Percentiles rank a stretch among this genome's conserved stretches.
These are phyloP conservation scores for Hyphopichia wangnamkhiaoensis DNA, from an alignment of 1,139 yeast species.

Conservation along the genomic window DNA sequence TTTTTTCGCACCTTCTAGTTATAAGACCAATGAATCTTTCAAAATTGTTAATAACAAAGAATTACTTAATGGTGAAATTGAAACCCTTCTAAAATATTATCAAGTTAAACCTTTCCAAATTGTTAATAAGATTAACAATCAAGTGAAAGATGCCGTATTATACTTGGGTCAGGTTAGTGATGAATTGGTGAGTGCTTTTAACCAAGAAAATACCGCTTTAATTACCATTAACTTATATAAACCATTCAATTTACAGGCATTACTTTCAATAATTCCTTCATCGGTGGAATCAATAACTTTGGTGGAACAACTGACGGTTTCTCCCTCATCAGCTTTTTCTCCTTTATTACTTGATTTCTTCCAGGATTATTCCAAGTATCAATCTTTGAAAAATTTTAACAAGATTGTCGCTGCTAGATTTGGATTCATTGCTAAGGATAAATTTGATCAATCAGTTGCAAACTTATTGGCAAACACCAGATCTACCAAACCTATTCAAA, in stretches of 20 bases:
- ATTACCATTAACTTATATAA: conserved; percentile 64
- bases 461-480: conserved; percentile 55
- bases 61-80: conserved; percentile 19
- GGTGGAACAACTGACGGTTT: conserved; percentile 58
- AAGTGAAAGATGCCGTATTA: conserved; percentile 54
- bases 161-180: conserved; percentile 60
- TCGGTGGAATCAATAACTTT: conserved; percentile 60
- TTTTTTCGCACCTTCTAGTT: conserved; percentile 47
- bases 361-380: conserved; percentile 54
- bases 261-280: conserved; percentile 56
- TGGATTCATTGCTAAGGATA: conserved; percentile 47
- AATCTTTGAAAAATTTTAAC: conserved; percentile 46
- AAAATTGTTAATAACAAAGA: conserved; percentile 16
- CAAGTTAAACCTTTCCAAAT: conserved; percentile 32
- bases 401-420: conserved; percentile 62
- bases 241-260: conserved; percentile 61
- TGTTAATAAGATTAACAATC: conserved; percentile 25
- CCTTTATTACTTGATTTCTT: conserved; percentile 75
- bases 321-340: conserved; percentile 51
- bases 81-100: conserved; percentile 22
- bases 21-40: conserved; percentile 15
- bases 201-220: conserved; percentile 47
- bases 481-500: conserved; percentile 59
- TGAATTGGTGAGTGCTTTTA: conserved; percentile 43
- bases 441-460: conserved; percentile 45